phyloP scores from a whole-genome alignment of 257 asterid species.

The Solanum piurae region DNA sequence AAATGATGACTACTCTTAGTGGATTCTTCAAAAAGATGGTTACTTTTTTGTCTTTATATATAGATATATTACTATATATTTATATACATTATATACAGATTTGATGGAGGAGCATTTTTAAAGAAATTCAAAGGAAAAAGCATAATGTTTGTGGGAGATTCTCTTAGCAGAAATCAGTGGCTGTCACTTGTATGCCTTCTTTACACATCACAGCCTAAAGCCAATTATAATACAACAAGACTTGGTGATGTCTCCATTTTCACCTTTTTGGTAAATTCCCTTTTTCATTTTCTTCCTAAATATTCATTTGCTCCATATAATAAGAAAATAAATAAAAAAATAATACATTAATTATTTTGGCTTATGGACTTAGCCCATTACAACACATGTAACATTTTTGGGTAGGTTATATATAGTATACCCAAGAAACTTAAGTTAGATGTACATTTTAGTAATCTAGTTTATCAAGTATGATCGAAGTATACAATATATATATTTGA shows the following conservation, averaged over 20 bases:
- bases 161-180: slow-evolving; percentile 29
- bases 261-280: slow-evolving; percentile 8
- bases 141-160: slow-evolving; percentile 30
- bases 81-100: background rate
- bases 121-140: slow-evolving; percentile 24
- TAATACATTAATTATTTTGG: no score
- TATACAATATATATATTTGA: no score
- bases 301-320: background rate
- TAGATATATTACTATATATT: background rate
- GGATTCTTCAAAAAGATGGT: background rate
- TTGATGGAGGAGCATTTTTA: slow-evolving; percentile 22
- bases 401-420: no score
- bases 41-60: background rate
- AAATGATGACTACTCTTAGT: background rate
- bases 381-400: no score
- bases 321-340: no score
- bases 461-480: no score
- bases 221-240: slow-evolving; percentile 14
- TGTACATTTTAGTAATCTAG: no score
- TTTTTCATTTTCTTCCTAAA: background rate
- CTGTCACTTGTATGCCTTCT: slow-evolving; percentile 30
- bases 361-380: no score
- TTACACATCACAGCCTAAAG: slow-evolving; percentile 8
- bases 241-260: slow-evolving; percentile 11
- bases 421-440: no score